Evolutionary conservation across 2,329 filamentous ascomycete species (phyloP).

Genomic region (Tolypocladium amazonense): DNA sequence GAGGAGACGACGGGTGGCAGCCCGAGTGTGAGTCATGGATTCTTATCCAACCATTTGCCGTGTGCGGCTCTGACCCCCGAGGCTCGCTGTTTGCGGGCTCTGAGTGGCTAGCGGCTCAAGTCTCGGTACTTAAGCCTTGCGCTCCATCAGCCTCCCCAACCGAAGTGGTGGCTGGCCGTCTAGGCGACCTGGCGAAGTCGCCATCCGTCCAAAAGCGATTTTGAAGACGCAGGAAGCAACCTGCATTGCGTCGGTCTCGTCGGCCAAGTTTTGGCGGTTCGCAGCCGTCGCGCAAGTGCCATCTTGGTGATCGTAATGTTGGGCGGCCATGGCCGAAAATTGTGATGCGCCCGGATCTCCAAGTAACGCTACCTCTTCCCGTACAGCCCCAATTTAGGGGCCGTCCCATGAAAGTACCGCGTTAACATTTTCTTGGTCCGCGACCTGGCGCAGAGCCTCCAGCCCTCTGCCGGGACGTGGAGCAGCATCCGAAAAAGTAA

Average conservation of each 20-base stretch:
- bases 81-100: slow-evolving; percentile 19
- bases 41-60: slow-evolving; percentile 12
- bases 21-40: slow-evolving; percentile 17
- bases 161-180: neutral
- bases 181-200: neutral
- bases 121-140: slow-evolving; percentile 7
- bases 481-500: neutral
- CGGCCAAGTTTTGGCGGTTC: neutral
- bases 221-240: neutral
- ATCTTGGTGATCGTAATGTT: neutral
- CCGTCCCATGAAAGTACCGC: slow-evolving; percentile 19
- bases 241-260: neutral
- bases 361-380: slow-evolving; percentile 16
- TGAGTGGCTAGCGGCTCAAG: slow-evolving; percentile 18
- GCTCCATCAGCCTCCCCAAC: neutral
- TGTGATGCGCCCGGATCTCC: slow-evolving; percentile 18
- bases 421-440: slow-evolving; percentile 24
- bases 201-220: neutral
- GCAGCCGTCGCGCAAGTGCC: neutral
- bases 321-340: slow-evolving; percentile 12
- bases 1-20: slow-evolving; percentile 4
- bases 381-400: slow-evolving; percentile 11
- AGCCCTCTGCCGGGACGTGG: neutral
- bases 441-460: slow-evolving; percentile 5
- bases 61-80: slow-evolving; percentile 12